Evolutionary conservation across 768 basidiomycete species (phyloP), one percentile per base, ranked within the genome.

Genomic region (Mrakia hoshinonis): DNA sequence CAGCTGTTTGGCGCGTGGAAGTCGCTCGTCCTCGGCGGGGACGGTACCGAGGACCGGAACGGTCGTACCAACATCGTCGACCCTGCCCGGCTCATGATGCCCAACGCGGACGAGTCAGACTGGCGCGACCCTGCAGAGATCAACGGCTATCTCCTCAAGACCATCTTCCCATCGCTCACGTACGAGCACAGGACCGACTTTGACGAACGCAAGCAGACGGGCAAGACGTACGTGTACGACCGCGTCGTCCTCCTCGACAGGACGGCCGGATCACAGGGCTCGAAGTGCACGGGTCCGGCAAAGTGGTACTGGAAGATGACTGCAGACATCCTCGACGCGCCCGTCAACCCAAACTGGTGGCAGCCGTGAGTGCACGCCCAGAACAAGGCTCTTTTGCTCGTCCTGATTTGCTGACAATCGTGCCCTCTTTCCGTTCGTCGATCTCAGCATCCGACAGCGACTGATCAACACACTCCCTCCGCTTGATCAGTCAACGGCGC

Each of bases 371-470:
- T 43, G n/a, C n/a, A n/a, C n/a, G n/a, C n/a, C n/a, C n/a, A n/a
- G n/a, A n/a, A n/a, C n/a, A n/a, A n/a, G n/a, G n/a, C n/a, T n/a
- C n/a, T n/a, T n/a, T n/a, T n/a, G n/a, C n/a, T n/a, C n/a, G n/a
- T n/a, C n/a, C n/a, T n/a, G n/a, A n/a, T n/a, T n/a, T n/a, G n/a
- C 36, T 39, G 18, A n/a, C 22, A 3, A 22, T 36, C 20, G 26
- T 18, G 15, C 20, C 55, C 9, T 36, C 55, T 34, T 58, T 12
- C 7, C n/a, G n/a, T n/a, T n/a, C n/a, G n/a, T n/a, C n/a, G n/a
- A n/a, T n/a, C 26, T 31, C 34, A 61, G 58, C 4, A 61, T 61
- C 58, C 58, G 58, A 15, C 58, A 61, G 36, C 58, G 58, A 39
- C 58, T 61, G 31, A 22, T 61, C 18, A 22, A 31, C 22, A 38